Percentiles rank a stretch among this genome's conserved stretches.
Conservation (phyloP, 78 protist species). For the Protostelium mycophagum region DNA sequence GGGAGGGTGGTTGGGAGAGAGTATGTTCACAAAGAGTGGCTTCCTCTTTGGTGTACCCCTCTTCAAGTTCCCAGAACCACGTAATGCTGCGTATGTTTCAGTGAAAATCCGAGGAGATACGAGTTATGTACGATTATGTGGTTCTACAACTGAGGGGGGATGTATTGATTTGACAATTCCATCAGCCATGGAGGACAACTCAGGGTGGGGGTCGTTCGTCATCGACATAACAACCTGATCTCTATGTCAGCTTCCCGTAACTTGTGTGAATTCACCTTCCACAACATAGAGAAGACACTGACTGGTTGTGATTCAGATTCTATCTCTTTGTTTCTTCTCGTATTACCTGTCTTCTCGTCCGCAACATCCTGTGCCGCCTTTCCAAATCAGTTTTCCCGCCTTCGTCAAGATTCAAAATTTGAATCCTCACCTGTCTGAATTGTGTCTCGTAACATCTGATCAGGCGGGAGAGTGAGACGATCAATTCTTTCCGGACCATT, state of each 20-base stretch:
- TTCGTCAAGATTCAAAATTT: background rate
- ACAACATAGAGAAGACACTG: background rate
- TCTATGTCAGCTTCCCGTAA: background rate
- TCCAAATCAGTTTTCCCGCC: background rate
- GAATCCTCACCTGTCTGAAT: background rate
- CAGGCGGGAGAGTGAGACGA: conserved; percentile 7
- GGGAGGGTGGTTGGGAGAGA: background rate
- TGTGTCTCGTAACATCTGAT: background rate
- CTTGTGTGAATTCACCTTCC: background rate
- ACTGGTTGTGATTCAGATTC: background rate
- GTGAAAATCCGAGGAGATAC: background rate
- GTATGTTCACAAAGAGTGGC: background rate
- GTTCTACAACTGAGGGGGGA: background rate
- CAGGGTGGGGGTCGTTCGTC: background rate
- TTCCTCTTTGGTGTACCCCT: background rate
- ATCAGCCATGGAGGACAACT: background rate
- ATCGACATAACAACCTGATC: background rate
- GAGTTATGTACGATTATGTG: background rate
- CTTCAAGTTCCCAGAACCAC: background rate
- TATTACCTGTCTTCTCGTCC: background rate
- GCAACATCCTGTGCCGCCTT: background rate
- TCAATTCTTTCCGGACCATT: conserved; percentile 27
- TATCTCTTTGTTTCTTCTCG: background rate
- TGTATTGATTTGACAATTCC: background rate
- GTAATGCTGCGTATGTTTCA: too few species aligned